Conservation (phyloP, 2,329 filamentous ascomycete genomes). For the Microcera coccophila region DNA sequence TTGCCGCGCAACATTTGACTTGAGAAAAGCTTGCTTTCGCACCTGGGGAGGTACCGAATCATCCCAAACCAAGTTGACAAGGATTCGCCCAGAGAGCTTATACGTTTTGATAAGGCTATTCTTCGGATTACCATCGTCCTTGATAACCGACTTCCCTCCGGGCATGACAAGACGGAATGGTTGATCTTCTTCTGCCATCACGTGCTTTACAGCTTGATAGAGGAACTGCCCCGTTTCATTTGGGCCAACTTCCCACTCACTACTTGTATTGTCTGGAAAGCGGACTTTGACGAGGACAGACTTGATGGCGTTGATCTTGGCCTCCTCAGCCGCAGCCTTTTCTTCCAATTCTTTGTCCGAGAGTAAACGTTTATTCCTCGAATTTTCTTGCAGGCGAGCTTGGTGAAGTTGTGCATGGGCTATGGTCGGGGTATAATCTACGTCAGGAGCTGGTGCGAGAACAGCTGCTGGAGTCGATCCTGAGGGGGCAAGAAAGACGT, state of each 20-base stretch:
- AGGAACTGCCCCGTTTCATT: constrained; percentile 66
- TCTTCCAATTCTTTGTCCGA: constrained; percentile 79
- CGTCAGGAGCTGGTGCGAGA: constrained; percentile 60
- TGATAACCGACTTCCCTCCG: constrained; percentile 48
- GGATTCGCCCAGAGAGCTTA: constrained; percentile 64
- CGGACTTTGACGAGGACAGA: constrained; percentile 74
- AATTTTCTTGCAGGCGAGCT: constrained; percentile 55
- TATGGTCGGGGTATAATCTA: constrained; percentile 72
- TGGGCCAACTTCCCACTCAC: constrained; percentile 67
- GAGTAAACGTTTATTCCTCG: constrained; percentile 70
- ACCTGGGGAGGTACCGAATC: constrained; percentile 55
- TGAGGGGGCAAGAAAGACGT: constrained; percentile 74
- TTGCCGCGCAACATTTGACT: constrained; percentile 51
- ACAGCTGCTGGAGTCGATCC: constrained; percentile 74
- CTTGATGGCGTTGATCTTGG: constrained; percentile 61
- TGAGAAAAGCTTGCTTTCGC: constrained; percentile 57
- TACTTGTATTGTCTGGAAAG: constrained; percentile 80
- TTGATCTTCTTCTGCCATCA: constrained; percentile 62
- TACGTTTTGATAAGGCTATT: constrained; percentile 68
- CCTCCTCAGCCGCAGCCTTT: constrained; percentile 61
- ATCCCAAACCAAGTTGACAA: constrained; percentile 75
- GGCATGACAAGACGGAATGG: constrained; percentile 70
- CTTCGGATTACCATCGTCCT: constrained; percentile 42
- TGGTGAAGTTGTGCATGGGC: constrained; percentile 75
- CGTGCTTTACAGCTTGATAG: constrained; percentile 68